Evolutionary conservation across 176 grass and related monocot genomes (phyloP).

Genomic region (Dendrocalamus sinicus): DNA sequence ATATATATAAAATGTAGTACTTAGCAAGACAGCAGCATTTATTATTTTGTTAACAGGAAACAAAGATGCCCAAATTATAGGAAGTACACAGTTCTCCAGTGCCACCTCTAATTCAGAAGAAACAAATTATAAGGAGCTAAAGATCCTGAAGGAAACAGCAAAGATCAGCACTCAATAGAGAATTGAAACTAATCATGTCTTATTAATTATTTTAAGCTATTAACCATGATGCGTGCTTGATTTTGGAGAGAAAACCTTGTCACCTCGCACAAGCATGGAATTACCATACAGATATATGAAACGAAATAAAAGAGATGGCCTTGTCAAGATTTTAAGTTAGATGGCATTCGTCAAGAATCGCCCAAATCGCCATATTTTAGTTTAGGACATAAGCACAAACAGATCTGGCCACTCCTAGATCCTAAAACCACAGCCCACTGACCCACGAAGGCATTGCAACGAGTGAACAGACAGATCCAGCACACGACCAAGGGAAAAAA

Average conservation of each 20-base stretch:
- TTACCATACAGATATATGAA: not conserved
- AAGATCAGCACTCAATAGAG: conserved; percentile 17
- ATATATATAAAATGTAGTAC: conserved; percentile 17
- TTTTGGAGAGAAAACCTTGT: not conserved
- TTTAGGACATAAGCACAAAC: not conserved
- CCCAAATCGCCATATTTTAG: not conserved
- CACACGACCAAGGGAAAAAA: not conserved
- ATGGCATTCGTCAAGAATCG: not conserved
- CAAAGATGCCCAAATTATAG: conserved; percentile 17
- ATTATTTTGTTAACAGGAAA: conserved; percentile 35
- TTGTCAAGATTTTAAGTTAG: conserved; percentile 4
- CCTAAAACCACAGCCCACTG: conserved; percentile 9
- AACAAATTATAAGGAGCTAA: not conserved
- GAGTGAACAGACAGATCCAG: not conserved
- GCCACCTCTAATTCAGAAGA: not conserved
- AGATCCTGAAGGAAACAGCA: not conserved
- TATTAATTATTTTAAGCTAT: not conserved
- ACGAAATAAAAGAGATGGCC: not conserved
- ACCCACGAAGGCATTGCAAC: not conserved
- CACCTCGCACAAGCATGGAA: not conserved
- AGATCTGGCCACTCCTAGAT: conserved; percentile 39
- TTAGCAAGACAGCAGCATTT: conserved; percentile 5
- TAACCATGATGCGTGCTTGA: not conserved
- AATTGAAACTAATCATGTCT: not conserved
- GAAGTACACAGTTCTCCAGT: not conserved